Percentiles rank a stretch among this genome's conserved stretches.
These are phyloP conservation scores for Casaregolazyma lundiana DNA, from an alignment of 1,139 yeast genomes.

Conservation along the genomic window DNA sequence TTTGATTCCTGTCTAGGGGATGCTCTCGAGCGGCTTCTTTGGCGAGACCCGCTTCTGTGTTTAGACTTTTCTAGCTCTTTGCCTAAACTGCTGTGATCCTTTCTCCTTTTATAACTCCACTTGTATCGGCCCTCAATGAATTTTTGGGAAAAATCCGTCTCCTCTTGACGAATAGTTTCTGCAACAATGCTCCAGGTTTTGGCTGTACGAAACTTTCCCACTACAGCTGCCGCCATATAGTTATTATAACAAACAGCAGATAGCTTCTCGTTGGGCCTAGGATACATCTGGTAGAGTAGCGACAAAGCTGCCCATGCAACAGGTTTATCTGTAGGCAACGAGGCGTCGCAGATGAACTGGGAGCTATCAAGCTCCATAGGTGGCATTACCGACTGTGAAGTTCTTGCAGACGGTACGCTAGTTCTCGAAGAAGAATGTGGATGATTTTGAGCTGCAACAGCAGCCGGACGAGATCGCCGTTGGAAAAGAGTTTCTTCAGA, in stretches of 20 bases:
- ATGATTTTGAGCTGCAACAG: not conserved
- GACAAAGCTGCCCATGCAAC: conserved; percentile 29
- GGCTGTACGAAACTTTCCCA: conserved; percentile 50
- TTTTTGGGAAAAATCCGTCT: conserved; percentile 19
- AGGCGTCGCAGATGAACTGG: conserved; percentile 23
- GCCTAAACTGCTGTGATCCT: not conserved
- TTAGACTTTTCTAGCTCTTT: not conserved
- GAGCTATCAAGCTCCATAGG: conserved; percentile 6
- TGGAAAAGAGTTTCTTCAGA: not conserved
- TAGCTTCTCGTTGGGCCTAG: conserved; percentile 48
- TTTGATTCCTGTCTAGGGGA: not conserved
- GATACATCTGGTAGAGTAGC: conserved; percentile 26
- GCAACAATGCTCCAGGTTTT: conserved; percentile 69
- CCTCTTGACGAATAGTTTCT: conserved; percentile 49
- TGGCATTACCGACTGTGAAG: conserved; percentile 5
- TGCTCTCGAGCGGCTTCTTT: not conserved
- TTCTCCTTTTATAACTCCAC: not conserved
- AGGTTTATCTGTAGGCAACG: conserved; percentile 29
- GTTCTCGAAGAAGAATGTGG: not conserved
- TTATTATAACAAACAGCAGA: conserved; percentile 56
- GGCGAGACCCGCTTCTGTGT: not conserved
- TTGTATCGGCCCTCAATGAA: not conserved
- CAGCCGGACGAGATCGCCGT: conserved; percentile 1
- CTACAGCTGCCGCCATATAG: conserved; percentile 54
- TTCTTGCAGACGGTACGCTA: not conserved